A percentile compares a stretch with the other conserved stretches of the same genome.
Evolutionary conservation across 2,329 filamentous ascomycete genomes (phyloP).

Genomic region (Colletotrichum ledebouriae): DNA sequence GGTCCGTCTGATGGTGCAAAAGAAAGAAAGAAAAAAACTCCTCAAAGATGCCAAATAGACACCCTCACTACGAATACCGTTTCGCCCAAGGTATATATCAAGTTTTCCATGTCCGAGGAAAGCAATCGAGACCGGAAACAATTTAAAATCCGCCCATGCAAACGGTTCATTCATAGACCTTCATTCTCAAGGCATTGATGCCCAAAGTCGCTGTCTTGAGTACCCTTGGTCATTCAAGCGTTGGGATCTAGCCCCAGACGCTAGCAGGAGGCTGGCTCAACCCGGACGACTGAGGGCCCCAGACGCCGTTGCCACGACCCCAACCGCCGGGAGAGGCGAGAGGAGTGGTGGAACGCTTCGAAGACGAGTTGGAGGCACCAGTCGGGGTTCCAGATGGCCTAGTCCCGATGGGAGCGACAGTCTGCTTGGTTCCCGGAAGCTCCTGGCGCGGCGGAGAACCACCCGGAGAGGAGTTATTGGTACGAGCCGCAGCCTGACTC

Average conservation of each 20-base stretch:
- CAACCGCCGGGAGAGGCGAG: conserved; percentile 90
- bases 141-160: conserved; percentile 35
- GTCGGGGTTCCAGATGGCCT: conserved; percentile 76
- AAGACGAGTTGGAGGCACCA: conserved; percentile 59
- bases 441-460: conserved; percentile 82
- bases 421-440: conserved; percentile 67
- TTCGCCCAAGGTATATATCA: conserved; percentile 43
- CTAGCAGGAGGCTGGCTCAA: conserved; percentile 86
- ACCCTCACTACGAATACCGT: conserved; percentile 43
- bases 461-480: conserved; percentile 86
- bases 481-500: conserved; percentile 82
- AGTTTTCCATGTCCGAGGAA: conserved; percentile 41
- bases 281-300: conserved; percentile 81
- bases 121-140: conserved; percentile 39
- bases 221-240: background rate
- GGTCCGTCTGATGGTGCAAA: conserved; percentile 37
- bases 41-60: conserved; percentile 40
- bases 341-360: conserved; percentile 89
- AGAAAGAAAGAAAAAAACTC: conserved; percentile 41
- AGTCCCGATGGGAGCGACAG: conserved; percentile 94
- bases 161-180: conserved; percentile 18
- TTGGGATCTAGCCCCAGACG: conserved; percentile 82
- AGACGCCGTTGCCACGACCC: conserved; percentile 85
- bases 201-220: conserved; percentile 17
- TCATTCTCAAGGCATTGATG: conserved; percentile 18